Base-by-base conservation (phyloP, 768 basidiomycete species). In the Pleurotus eryngii region DNA sequence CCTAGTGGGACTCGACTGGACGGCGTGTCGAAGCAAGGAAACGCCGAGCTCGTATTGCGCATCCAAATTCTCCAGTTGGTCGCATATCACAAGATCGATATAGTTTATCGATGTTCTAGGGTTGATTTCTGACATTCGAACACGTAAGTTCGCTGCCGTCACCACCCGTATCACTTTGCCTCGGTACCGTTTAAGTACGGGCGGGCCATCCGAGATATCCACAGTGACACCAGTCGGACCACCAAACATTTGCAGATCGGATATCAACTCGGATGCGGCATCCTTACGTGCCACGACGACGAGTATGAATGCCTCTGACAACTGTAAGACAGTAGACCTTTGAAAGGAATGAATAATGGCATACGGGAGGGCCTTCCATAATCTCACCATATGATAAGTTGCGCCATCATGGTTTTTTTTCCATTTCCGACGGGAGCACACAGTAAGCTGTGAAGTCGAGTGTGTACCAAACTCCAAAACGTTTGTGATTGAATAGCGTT, bases 401-500 rank as follows among this genome's bases (percentile, higher is more conserved):
- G 83, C 2, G 81, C 87, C 59, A 96, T 65, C 20, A 82, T 76
- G 2, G 91, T 86, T 68, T 96, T 86, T 68, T 96, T 97, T 0
- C 95, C 95, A 57, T 84, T 83, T 12, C 88, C 85, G 3, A 84
- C 80, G 1, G 96, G 95, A 0, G 87, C 90, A 63, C 87, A 89
- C 9, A 97, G 62, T 27, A 98, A 71, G 2, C 84, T 70, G 66
- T 95, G 90, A 35, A 75, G 68, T 40, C 77, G 74, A 3, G 91
- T 88, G 64, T 86, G 83, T 51, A 86, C 72, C 14, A 90, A 63
- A 40, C 85, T 83, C 92, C 96, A 98, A 68, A 90, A 91, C 5
- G 82, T 76, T 61, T 98, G 96, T 0, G 90, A 92, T 67, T 99
- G 97, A 1, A 97, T 84, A 1, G 86, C 83, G 64, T 94, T 97